Evolutionary conservation across 78 protist genomes (phyloP).

Genomic region (Polysphondylium violaceum): DNA sequence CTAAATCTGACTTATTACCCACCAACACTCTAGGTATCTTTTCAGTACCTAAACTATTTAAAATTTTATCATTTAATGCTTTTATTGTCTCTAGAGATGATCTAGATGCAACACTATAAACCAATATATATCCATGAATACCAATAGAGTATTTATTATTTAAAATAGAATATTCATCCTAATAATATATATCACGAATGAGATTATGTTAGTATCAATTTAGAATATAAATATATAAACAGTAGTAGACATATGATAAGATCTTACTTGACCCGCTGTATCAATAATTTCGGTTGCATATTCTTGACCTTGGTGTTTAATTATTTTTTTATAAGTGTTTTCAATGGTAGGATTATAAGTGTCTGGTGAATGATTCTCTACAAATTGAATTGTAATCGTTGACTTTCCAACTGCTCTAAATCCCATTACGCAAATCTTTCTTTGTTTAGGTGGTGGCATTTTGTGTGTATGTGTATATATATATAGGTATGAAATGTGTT

Average conservation of each 20-base stretch:
- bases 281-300: conserved; percentile 81
- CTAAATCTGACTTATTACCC: conserved; percentile 87
- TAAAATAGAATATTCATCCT: conserved; percentile 90
- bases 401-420: conserved; percentile 89
- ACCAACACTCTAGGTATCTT: conserved; percentile 85
- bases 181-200: background rate
- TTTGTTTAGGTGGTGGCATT: conserved; percentile 71
- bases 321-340: conserved; percentile 75
- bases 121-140: conserved; percentile 90
- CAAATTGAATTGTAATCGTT: conserved; percentile 84
- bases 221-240: background rate
- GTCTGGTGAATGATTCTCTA: conserved; percentile 82
- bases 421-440: conserved; percentile 84
- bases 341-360: conserved; percentile 91
- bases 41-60: conserved; percentile 84
- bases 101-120: conserved; percentile 85
- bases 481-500: background rate
- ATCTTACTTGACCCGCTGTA: conserved; percentile 87
- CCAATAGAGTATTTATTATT: conserved; percentile 83
- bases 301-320: conserved; percentile 41
- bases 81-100: conserved; percentile 80
- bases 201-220: background rate
- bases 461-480: background rate
- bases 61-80: conserved; percentile 85
- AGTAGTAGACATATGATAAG: too few relatives aligned